Conservation (phyloP, 2,329 filamentous ascomycete species). For the Exophiala spinifera region DNA sequence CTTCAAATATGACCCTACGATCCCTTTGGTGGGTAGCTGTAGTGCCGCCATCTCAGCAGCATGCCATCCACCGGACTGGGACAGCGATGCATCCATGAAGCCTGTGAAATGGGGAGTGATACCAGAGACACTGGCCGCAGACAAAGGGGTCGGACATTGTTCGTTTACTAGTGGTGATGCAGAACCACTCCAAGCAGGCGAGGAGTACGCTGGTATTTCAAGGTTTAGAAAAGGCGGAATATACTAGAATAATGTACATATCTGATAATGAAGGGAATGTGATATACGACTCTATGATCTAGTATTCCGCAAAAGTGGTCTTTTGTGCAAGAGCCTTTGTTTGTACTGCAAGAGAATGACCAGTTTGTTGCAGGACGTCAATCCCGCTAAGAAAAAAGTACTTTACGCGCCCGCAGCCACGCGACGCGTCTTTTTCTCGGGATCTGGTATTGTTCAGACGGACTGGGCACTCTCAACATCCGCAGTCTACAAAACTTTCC, state of each 20-base stretch:
- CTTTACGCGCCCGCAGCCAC: conserved; percentile 11
- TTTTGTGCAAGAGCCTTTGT: too few species aligned
- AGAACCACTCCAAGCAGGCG: conserved; percentile 13
- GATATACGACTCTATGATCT: too few species aligned
- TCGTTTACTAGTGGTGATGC: conserved; percentile 29
- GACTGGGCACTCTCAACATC: too few species aligned
- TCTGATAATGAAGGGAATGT: too few species aligned
- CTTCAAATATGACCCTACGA: conserved; percentile 24
- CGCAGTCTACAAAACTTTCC: too few species aligned
- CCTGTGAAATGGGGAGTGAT: conserved; percentile 32
- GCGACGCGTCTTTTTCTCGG: conserved; percentile 5
- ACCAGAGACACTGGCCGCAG: not conserved
- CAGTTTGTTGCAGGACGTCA: not conserved
- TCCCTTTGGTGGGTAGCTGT: conserved; percentile 35
- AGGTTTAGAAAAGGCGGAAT: conserved; percentile 38
- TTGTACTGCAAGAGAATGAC: too few species aligned
- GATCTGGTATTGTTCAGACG: too few species aligned
- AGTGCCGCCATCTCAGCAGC: conserved; percentile 36
- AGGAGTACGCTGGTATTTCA: conserved; percentile 21
- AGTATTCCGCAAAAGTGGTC: too few species aligned
- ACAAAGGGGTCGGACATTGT: conserved; percentile 26
- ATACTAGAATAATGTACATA: not conserved
- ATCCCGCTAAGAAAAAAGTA: conserved; percentile 1
- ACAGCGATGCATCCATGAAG: conserved; percentile 23
- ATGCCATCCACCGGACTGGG: conserved; percentile 31